These are phyloP conservation scores for Penicillium desertorum DNA, from an alignment of 495 filamentous ascomycete genomes.

Conservation along the genomic window DNA sequence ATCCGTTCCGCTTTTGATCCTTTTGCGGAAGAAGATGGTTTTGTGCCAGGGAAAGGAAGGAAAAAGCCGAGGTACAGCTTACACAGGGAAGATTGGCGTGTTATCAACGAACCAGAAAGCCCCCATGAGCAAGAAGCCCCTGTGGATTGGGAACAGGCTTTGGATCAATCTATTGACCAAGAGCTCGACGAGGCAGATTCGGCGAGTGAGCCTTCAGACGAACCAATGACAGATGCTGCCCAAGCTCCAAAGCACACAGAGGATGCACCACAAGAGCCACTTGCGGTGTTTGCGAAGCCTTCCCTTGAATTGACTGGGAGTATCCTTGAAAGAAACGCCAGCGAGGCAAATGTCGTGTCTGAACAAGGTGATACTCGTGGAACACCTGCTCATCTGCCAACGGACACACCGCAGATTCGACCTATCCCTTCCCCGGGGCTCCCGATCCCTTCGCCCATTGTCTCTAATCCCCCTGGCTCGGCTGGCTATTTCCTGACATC, in stretches of 20 bases:
- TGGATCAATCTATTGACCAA: constrained; percentile 38
- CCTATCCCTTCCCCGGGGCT: constrained; percentile 48
- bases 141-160: constrained; percentile 32
- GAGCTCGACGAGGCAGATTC: constrained; percentile 19
- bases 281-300: constrained; percentile 24
- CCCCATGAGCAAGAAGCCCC: constrained; percentile 52
- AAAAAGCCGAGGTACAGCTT: constrained; percentile 75
- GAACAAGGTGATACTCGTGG: constrained; percentile 1
- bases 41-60: constrained; percentile 58
- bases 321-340: constrained; percentile 13
- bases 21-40: constrained; percentile 69
- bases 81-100: constrained; percentile 66
- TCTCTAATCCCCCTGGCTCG: constrained; percentile 27
- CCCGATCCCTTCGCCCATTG: constrained; percentile 47
- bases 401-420: constrained; percentile 45
- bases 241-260: constrained; percentile 17
- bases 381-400: constrained; percentile 27
- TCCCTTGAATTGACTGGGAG: constrained; percentile 19
- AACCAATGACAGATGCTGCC: constrained; percentile 7
- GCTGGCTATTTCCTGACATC: constrained; percentile 36
- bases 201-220: constrained; percentile 10
- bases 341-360: constrained; percentile 3
- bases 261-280: constrained; percentile 22
- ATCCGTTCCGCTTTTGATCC: constrained; percentile 62
- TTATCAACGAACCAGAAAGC: constrained; percentile 64